Base-by-base conservation (phyloP, 176 grass and related monocot genomes). In the Zoysia japonica region DNA sequence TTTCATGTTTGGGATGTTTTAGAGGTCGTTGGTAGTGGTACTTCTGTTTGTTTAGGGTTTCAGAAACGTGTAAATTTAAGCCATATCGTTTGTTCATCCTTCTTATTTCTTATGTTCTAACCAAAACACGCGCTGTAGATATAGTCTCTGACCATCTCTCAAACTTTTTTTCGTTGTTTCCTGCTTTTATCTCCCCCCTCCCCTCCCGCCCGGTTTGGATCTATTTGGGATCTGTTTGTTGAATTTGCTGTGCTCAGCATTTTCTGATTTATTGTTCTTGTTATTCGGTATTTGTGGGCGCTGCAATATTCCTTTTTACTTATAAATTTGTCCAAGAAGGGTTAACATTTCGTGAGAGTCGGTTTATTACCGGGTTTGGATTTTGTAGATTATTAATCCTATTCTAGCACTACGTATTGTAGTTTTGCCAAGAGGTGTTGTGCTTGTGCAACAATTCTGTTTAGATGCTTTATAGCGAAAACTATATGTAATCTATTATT, bases 31-130 rank as follows among this genome's bases (percentile, higher is more conserved):
- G 40, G 36, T 53, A 64, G 6, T 12, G 40, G 36, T 53, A 64
- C n/a, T 78, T 64, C n/a, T 44, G 19, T 55, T 48, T 39, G 50
- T 64, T 56, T 79, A 85, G 68, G 48, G 83, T 64, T 85, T 85
- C 54, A 47, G 56, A 78, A 72, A 71, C 4, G 20, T 79, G 14
- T 65, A 43, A 47, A 46, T 64, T 78, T 78, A 47, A 70, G 53
- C 13, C n/a, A 44, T 28, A 57, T 9, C 35, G 2, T 62, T 84
- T 42, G 28, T 19, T 68, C 67, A 48, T 46, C 19, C 17, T 44
- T 35, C 40, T 55, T 45, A 47, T 11, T 78, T 47, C 9, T 51
- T 11, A 61, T 60, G 46, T 62, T 38, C 50, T 61, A n/a, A 4
- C 56, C 62, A 50, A 20, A 77, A 37, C 5, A 46, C 7, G 44